Evolutionary conservation across 2,329 filamentous ascomycete genomes (phyloP).

Genomic region (Aureobasidium sp.): DNA sequence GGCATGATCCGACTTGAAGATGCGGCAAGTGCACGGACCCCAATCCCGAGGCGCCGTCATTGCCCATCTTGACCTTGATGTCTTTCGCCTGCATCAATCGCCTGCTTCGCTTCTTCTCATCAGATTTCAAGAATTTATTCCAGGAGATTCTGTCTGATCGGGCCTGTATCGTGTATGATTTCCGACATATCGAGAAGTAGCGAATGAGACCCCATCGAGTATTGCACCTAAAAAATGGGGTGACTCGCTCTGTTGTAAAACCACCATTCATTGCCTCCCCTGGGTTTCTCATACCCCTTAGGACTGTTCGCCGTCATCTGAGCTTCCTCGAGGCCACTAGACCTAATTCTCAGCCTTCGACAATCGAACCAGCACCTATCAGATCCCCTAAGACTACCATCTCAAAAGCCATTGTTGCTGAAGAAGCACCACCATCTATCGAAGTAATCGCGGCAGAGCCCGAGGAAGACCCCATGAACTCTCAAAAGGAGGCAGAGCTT

Average conservation of each 20-base stretch:
- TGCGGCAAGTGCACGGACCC: background rate
- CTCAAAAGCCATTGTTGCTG: too few relatives aligned
- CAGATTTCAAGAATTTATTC: background rate
- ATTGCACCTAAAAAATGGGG: background rate
- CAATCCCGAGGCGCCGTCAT: conserved; percentile 3
- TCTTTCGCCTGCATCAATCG: background rate
- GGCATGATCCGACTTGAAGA: background rate
- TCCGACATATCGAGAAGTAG: background rate
- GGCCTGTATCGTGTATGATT: background rate
- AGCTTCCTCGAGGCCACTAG: background rate
- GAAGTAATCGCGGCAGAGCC: background rate
- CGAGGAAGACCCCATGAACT: background rate
- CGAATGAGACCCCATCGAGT: background rate
- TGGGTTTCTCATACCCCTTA: background rate
- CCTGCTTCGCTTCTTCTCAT: background rate
- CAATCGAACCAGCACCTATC: too few relatives aligned
- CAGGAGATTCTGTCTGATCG: too few relatives aligned
- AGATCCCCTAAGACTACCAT: background rate
- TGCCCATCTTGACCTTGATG: background rate
- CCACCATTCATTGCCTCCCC: background rate
- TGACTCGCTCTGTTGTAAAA: background rate
- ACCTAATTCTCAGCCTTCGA: background rate
- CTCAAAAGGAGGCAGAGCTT: background rate
- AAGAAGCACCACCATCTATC: background rate
- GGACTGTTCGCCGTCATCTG: background rate